phyloP scores from a whole-genome alignment of 495 filamentous ascomycete species.

The Clohesyomyces aquaticus region DNA sequence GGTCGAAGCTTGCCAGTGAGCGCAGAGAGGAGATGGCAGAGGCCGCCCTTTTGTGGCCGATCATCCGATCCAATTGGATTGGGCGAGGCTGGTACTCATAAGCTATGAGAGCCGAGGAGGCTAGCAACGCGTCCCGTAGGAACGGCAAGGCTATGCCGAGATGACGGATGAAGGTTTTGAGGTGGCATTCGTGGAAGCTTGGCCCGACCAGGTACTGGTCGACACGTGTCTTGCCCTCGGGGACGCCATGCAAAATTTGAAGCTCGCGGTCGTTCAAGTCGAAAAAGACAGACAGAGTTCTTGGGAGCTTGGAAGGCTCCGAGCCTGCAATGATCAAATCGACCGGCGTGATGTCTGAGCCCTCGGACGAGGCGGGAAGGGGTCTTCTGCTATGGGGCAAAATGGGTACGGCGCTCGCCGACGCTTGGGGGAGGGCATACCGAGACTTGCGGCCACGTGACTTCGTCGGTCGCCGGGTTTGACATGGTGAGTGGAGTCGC shows the following conservation, averaged over 20 bases:
- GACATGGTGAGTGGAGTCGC: too few relatives aligned
- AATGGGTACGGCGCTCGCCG: too few relatives aligned
- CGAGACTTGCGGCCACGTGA: too few relatives aligned
- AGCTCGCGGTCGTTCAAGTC: not conserved
- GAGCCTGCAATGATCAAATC: too few relatives aligned
- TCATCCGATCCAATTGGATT: not conserved
- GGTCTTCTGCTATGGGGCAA: too few relatives aligned
- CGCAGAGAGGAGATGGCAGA: not conserved
- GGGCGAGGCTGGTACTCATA: not conserved
- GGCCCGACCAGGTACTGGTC: not conserved
- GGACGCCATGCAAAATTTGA: not conserved
- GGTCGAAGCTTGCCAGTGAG: not conserved
- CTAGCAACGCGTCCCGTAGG: not conserved
- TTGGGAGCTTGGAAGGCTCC: too few relatives aligned
- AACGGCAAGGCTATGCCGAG: not conserved
- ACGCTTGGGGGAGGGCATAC: too few relatives aligned
- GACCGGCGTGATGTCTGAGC: too few relatives aligned
- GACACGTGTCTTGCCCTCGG: not conserved
- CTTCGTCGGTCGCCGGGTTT: too few relatives aligned
- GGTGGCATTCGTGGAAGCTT: not conserved
- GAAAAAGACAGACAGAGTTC: not conserved
- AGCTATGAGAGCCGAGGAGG: not conserved
- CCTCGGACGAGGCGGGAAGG: too few relatives aligned
- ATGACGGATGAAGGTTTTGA: too few relatives aligned
- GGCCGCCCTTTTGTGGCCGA: not conserved